Evolutionary conservation across 352 stramenopile genomes (phyloP).

Genomic region (Phytophthora melonis): DNA sequence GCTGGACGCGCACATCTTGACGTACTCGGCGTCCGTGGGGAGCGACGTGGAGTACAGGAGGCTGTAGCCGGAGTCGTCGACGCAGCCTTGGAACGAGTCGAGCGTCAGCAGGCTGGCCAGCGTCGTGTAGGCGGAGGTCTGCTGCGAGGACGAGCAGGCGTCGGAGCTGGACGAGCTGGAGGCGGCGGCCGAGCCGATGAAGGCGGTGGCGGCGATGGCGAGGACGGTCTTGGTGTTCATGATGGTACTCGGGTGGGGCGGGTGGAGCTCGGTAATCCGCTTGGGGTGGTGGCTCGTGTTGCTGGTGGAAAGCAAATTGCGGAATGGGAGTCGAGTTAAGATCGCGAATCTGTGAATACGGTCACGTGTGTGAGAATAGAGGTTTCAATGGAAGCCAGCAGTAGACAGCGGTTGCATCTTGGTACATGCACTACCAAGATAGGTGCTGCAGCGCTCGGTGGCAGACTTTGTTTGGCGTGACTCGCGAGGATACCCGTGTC

Average conservation of each 20-base stretch:
- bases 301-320: no score
- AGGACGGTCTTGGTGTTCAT: constrained; percentile 27
- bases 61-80: constrained; percentile 28
- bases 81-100: constrained; percentile 25
- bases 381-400: not conserved
- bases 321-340: no score
- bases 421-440: not conserved
- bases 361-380: not conserved
- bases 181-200: constrained; percentile 24
- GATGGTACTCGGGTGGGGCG: no score
- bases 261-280: no score
- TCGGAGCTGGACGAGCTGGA: not conserved
- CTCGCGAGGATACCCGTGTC: not conserved
- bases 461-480: not conserved
- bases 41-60: constrained; percentile 34
- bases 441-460: constrained; percentile 6
- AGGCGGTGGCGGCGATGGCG: constrained; percentile 13
- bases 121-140: constrained; percentile 24
- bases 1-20: constrained; percentile 32
- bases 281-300: no score
- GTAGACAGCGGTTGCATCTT: not conserved
- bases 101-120: constrained; percentile 26
- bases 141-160: constrained; percentile 20
- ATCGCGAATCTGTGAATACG: not conserved
- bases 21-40: constrained; percentile 29